Conservation (phyloP, 768 basidiomycete species). For the Dentipellis sp. region DNA sequence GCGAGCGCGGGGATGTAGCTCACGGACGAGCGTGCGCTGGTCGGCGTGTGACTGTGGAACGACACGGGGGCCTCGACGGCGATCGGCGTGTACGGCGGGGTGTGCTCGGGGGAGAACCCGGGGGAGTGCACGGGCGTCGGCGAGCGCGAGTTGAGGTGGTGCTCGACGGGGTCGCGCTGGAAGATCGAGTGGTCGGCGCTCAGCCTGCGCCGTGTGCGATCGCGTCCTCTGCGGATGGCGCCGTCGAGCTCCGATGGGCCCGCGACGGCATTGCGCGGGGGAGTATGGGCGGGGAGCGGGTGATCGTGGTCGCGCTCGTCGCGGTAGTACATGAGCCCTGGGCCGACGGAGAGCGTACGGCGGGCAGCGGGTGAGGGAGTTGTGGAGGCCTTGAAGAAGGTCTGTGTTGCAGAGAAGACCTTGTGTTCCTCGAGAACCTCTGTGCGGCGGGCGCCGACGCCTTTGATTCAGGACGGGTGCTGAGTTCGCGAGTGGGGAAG, state of each 20-base stretch:
- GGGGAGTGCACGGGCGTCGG: slow-evolving; percentile 27
- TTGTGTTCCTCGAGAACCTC: slow-evolving; percentile 74
- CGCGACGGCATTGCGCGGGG: not conserved
- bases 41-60: not conserved
- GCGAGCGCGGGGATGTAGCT: not conserved
- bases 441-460: slow-evolving; percentile 60
- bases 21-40: not conserved
- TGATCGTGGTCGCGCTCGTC: slow-evolving; percentile 20
- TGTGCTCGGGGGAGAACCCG: slow-evolving; percentile 1
- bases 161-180: slow-evolving; percentile 21
- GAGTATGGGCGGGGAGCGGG: not conserved
- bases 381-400: slow-evolving; percentile 59
- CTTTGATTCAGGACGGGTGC: slow-evolving; percentile 17
- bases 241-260: not conserved
- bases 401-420: slow-evolving; percentile 60
- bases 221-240: slow-evolving; percentile 14
- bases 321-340: slow-evolving; percentile 35
- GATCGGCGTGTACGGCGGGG: not conserved
- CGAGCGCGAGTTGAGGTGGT: slow-evolving; percentile 15
- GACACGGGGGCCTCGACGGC: not conserved
- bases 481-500: slow-evolving; percentile 2
- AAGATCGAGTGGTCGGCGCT: slow-evolving; percentile 24
- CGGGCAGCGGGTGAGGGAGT: slow-evolving; percentile 26
- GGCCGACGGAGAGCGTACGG: slow-evolving; percentile 42
- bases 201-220: slow-evolving; percentile 17